A percentile compares a stretch with the other conserved stretches of the same genome.
Evolutionary conservation across 2,329 filamentous ascomycete species (phyloP).

Genomic region (Arthrinium phaeospermum): DNA sequence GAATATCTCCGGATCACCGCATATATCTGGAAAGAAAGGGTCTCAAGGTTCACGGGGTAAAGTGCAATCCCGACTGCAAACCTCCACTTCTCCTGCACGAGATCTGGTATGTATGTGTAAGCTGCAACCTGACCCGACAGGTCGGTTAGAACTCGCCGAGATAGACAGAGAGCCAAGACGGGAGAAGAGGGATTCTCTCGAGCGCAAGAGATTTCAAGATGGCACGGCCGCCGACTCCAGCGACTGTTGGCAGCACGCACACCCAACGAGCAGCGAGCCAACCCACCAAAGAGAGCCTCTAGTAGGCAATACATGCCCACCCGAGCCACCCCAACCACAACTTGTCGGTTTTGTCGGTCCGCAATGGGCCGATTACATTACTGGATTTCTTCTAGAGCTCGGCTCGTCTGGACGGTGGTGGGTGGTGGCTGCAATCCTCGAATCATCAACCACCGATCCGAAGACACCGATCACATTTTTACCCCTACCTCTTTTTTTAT

Average conservation of each 20-base stretch:
- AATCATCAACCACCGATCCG: neutral
- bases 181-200: neutral
- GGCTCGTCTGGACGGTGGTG: neutral
- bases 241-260: too few species aligned
- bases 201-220: neutral
- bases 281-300: too few species aligned
- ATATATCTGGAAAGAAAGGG: neutral
- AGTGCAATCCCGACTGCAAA: neutral
- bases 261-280: too few species aligned
- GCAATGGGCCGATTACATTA: neutral
- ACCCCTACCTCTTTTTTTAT: neutral
- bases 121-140: slow-evolving; percentile 9
- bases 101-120: neutral
- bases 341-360: neutral
- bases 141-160: slow-evolving; percentile 7
- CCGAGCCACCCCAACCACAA: too few species aligned
- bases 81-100: slow-evolving; percentile 12
- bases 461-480: too few species aligned
- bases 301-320: too few species aligned
- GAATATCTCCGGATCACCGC: slow-evolving; percentile 6
- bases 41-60: neutral
- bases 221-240: neutral
- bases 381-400: neutral
- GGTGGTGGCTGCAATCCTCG: neutral
- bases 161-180: neutral